Evolutionary conservation across 176 grass and related monocot species (phyloP), one percentile per base, ranked within the genome.

Genomic region (Rhipidocladum racemiflorum): DNA sequence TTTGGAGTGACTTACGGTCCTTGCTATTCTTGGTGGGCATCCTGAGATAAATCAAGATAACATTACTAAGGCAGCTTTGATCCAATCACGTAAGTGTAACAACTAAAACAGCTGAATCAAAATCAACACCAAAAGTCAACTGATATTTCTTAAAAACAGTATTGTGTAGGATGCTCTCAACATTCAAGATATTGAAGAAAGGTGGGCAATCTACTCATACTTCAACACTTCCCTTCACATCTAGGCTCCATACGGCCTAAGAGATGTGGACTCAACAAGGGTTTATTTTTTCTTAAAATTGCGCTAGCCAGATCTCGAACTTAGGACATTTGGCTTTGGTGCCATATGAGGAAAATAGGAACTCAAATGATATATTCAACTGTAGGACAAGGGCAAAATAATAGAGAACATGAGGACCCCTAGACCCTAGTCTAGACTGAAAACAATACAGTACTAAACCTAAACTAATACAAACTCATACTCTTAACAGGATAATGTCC

Each of bases 21-120:
- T 80, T 93, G 65, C 87, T 77, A 68, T 93, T 99, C 79, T 90
- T 95, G 63, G 88, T 90, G 12, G 97, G 97, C 79, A 89, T 99
- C 89, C 97, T 99, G 89, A 32, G 48, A 85, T 28, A 61, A 61
- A 85, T 70, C 30, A 68, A 90, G 12, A 83, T 25, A 78, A 32
- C 40, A 75, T 62, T 86, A 72, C 65, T 48, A 78, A 42, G 61
- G 35, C 40, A 68, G 51, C n/a, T 57, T 16, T 79, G 24, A 65
- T 70, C 12, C 76, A 85, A 39, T 57, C 49, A 39, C 66, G 46
- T n/a, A 65, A 21, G 69, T 61, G 48, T 65, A 61, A 49, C 46
- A 6, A 17, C 15, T 17, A 51, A 49, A 29, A 59, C 18, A 30
- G 27, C 46, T 49, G 8, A 70, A 39, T 48, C 2, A 64, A 83